These are phyloP conservation scores for Trapa bicornis DNA, from an alignment of 345 rosid genomes.

Conservation along the genomic window DNA sequence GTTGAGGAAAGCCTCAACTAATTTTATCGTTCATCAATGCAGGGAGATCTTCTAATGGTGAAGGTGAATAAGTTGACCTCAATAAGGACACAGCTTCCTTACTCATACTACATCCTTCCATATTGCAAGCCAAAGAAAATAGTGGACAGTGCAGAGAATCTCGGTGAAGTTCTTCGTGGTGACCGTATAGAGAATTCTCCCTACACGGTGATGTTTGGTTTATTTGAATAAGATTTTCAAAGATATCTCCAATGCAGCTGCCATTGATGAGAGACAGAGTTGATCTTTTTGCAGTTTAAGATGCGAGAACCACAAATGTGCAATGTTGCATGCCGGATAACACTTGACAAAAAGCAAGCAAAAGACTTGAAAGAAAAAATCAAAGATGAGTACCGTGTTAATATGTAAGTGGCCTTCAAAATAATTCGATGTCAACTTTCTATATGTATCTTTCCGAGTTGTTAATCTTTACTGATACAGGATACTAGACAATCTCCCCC, in stretches of 20 bases:
- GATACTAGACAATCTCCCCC: constrained; percentile 98
- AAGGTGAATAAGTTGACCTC: constrained; percentile 92
- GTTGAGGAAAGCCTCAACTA: background rate
- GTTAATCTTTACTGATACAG: constrained; percentile 30
- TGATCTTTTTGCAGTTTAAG: constrained; percentile 47
- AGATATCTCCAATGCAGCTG: constrained; percentile 4
- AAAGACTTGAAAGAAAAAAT: constrained; percentile 81
- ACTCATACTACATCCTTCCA: constrained; percentile 67
- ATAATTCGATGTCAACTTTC: constrained; percentile 3
- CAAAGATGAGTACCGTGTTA: constrained; percentile 81
- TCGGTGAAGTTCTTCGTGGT: constrained; percentile 95
- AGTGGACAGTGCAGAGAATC: constrained; percentile 92
- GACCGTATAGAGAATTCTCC: constrained; percentile 89
- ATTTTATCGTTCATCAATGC: constrained; percentile 7
- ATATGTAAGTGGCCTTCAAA: constrained; percentile 44
- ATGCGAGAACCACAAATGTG: constrained; percentile 91
- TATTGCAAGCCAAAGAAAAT: constrained; percentile 56
- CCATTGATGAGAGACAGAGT: constrained; percentile 2
- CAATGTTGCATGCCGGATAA: constrained; percentile 36
- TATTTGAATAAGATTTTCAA: background rate
- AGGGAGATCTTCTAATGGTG: constrained; percentile 72
- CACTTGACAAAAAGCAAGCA: constrained; percentile 45
- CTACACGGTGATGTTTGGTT: constrained; percentile 40
- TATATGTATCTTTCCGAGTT: background rate
- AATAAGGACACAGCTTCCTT: constrained; percentile 85